Base-by-base conservation (phyloP, 352 stramenopile species). In the Phytophthora syringae region DNA sequence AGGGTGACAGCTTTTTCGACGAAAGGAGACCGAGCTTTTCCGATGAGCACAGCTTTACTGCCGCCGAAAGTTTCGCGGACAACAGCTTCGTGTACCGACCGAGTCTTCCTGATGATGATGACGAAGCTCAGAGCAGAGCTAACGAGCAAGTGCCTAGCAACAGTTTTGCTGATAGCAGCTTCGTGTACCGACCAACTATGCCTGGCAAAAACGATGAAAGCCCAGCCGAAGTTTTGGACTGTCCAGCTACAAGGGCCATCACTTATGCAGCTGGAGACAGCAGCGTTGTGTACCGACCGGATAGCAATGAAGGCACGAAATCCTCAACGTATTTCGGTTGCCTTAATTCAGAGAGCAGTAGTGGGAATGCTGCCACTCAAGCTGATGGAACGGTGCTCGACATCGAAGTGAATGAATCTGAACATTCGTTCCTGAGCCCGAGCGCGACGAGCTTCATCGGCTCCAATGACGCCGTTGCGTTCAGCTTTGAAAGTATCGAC, bases 51-150 rank as follows among this genome's bases (percentile, higher is more conserved):
- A 73, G 65, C 42, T 70, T 70, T 7, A 66, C 59, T 24, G 56
- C 47, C 9, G 58, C 21, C 1, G 52, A 65, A 4, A 74, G 66
- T 53, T 70, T 74, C 30, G 44, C 45, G 13, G 66, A 74, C 21
- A 62, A 52, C 28, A 74, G 66, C 50, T 74, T 74, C 20, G 54
- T 70, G 54, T 67, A 70, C n/a, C 32, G 58, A 30, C 51, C 51
- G 9, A 72, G 64, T 67, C 36, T 64, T 7, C 63, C 51, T 1
- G 63, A 57, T 12, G 64, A 67, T 22, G 57, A 72, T 7, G 27
- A 59, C 13, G 53, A 64, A 49, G 25, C 2, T 25, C 25, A 21
- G 34, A 47, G 9, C 13, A 52, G 53, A 42, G 40, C 25, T 7
- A 15, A 36, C 12, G 20, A 2, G 2, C 36, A 42, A 10, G 12